Evolutionary conservation across 2,329 filamentous ascomycete genomes (phyloP).

Genomic region (Pyricularia sp.): DNA sequence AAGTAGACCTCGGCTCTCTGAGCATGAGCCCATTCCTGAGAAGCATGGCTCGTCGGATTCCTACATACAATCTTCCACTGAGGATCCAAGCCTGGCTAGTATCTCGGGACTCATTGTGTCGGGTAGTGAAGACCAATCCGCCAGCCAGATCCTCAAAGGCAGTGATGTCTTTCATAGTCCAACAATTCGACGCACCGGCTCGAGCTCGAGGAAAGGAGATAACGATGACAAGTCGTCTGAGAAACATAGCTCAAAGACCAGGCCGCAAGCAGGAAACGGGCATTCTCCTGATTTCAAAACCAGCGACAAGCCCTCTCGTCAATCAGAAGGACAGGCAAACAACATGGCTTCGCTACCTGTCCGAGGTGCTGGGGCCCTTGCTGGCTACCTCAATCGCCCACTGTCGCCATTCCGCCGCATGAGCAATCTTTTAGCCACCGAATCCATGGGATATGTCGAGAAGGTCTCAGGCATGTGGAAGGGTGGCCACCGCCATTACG

Average conservation of each 20-base stretch:
- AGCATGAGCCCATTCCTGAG: slow-evolving; percentile 18
- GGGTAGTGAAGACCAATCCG: slow-evolving; percentile 69
- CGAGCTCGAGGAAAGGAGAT: slow-evolving; percentile 19
- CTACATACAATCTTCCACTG: slow-evolving; percentile 57
- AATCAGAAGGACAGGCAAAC: slow-evolving; percentile 29
- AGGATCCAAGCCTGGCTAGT: slow-evolving; percentile 51
- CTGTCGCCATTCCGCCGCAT: slow-evolving; percentile 55
- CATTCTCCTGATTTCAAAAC: slow-evolving; percentile 9
- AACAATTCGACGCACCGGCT: slow-evolving; percentile 47
- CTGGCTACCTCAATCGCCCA: slow-evolving; percentile 70
- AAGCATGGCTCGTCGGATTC: slow-evolving; percentile 63
- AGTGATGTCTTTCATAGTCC: slow-evolving; percentile 85
- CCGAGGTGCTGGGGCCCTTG: slow-evolving; percentile 73
- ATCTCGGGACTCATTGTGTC: slow-evolving; percentile 61
- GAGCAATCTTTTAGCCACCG: slow-evolving; percentile 72
- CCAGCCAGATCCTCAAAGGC: slow-evolving; percentile 79
- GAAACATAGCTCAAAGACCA: no score
- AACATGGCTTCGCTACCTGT: slow-evolving; percentile 67
- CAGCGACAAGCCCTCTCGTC: slow-evolving; percentile 17
- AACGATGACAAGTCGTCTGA: background rate
- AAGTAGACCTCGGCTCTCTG: slow-evolving; percentile 34
- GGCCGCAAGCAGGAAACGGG: slow-evolving; percentile 11
- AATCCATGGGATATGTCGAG: slow-evolving; percentile 93
- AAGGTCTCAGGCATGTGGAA: slow-evolving; percentile 98
- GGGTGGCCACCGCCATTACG: slow-evolving; percentile 82